Percentiles rank a stretch among this genome's conserved stretches.
These are phyloP conservation scores for Glutinoglossum americanum DNA, from an alignment of 495 filamentous ascomycete genomes.

Conservation along the genomic window DNA sequence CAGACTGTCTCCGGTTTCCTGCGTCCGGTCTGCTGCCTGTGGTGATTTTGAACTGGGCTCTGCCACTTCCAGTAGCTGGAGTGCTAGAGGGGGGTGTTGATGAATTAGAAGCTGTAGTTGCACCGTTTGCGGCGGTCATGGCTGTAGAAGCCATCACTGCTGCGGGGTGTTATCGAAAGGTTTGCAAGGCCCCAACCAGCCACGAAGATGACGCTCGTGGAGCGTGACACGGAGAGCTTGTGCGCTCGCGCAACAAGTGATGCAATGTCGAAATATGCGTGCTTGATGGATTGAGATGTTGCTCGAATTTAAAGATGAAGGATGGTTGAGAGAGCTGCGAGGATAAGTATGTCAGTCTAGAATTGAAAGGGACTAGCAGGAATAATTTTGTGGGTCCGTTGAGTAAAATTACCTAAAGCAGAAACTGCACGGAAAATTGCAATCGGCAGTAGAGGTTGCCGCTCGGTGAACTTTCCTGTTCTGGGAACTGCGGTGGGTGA, in stretches of 20 bases:
- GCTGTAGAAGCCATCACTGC: constrained; percentile 5
- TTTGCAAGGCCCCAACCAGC: background rate
- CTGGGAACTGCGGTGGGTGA: background rate
- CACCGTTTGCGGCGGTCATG: background rate
- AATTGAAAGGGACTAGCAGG: background rate
- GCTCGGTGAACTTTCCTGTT: background rate
- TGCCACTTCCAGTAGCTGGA: constrained; percentile 16
- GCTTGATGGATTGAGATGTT: background rate
- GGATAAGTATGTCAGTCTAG: background rate
- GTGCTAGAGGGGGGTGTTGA: constrained; percentile 9
- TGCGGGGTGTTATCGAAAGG: background rate
- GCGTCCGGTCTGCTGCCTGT: constrained; percentile 26
- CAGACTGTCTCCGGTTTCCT: constrained; percentile 31
- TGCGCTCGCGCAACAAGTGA: background rate
- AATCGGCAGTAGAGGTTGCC: background rate
- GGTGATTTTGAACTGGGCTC: constrained; percentile 29
- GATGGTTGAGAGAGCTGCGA: background rate
- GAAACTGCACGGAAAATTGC: background rate
- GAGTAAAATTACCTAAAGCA: background rate
- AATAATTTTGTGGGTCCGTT: background rate
- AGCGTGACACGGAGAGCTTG: background rate
- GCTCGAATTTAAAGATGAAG: background rate
- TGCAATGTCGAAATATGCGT: background rate
- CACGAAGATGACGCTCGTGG: background rate
- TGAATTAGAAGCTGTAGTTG: background rate